Evolutionary conservation across 2,329 filamentous ascomycete genomes (phyloP), one percentile per base, ranked within the genome.

Genomic region (Bipolaris sorokiniana): DNA sequence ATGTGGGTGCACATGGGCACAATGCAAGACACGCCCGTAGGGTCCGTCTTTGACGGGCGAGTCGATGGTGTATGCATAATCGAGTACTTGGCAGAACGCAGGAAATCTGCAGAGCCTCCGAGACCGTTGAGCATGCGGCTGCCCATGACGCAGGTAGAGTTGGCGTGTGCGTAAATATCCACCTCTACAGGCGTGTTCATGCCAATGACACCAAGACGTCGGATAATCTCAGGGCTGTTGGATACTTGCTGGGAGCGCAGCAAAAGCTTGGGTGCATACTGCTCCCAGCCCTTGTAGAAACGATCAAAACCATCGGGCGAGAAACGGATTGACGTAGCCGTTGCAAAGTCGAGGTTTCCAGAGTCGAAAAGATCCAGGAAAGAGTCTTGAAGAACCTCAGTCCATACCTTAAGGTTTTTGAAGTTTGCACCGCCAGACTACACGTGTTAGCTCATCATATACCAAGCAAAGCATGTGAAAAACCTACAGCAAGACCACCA

Each of bases 111-210:
- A 1, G 87, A 90, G 3, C 91, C 91, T 48, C 91, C 91, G 6
- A 95, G 86, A 10, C 91, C 91, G 80, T 94, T 94, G 59, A 95
- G 84, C 90, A 94, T 95, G 55, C 92, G 88, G 60, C 85, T 89
- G 63, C 92, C 92, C 87, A 95, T 92, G 20, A 96, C 92, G 72
- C 90, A 93, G 52, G 92, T 96, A 60, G 85, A 89, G 85, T 96
- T 97, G 68, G 92, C 92, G 79, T 96, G 92, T 2, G 92, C 92
- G 79, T 96, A 96, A 71, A 96, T 96, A 79, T 96, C 92, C 15
- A 96, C 92, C 79, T 96, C 92, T 45, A 96, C 91, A 20, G 92
- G 92, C 0, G 92, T 96, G 84, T 96, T 96, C 92, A 96, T 96
- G 75, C 91, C 92, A 68, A 97, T 96, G 65, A 92, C 88, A 59